Percentiles rank a stretch among this genome's conserved stretches.
Conservation (phyloP, 805 yeast genomes). For the Candida xiaguanensis region DNA sequence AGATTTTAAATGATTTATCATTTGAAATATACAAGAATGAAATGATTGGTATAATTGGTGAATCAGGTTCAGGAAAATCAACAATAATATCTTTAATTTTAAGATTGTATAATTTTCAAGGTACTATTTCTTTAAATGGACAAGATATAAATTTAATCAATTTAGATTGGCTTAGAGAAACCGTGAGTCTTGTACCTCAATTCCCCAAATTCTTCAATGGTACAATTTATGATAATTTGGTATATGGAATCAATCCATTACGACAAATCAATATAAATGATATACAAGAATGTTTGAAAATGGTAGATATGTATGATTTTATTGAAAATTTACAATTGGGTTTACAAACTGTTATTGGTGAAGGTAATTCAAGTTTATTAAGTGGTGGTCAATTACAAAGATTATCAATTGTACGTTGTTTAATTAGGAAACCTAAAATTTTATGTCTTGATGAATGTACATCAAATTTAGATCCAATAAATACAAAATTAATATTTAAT, state of each 20-base stretch:
- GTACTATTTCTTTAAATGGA: conserved; percentile 34
- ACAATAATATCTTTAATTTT: conserved; percentile 60
- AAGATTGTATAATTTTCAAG: conserved; percentile 42
- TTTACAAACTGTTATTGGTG: conserved; percentile 52
- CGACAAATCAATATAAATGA: conserved; percentile 19
- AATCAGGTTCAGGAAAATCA: conserved; percentile 91
- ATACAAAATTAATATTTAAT: conserved; percentile 46
- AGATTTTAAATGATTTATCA: conserved; percentile 37
- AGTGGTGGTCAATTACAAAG: conserved; percentile 94
- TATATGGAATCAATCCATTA: conserved; percentile 48
- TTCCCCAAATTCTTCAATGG: conserved; percentile 70
- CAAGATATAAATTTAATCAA: conserved; percentile 46
- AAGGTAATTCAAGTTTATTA: conserved; percentile 37
- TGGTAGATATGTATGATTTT: conserved; percentile 53
- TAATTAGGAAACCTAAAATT: conserved; percentile 60
- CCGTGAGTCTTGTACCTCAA: conserved; percentile 73
- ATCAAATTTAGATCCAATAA: conserved; percentile 74
- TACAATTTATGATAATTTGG: conserved; percentile 63
- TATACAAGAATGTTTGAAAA: conserved; percentile 36
- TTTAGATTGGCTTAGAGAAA: conserved; percentile 45
- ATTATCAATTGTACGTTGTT: conserved; percentile 77
- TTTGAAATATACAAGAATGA: conserved; percentile 44
- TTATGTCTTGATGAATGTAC: conserved; percentile 89
- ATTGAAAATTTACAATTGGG: conserved; percentile 54
- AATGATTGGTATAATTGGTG: conserved; percentile 70